Base-by-base conservation (phyloP, 306 rosid genomes). In the Casuarina glauca region DNA sequence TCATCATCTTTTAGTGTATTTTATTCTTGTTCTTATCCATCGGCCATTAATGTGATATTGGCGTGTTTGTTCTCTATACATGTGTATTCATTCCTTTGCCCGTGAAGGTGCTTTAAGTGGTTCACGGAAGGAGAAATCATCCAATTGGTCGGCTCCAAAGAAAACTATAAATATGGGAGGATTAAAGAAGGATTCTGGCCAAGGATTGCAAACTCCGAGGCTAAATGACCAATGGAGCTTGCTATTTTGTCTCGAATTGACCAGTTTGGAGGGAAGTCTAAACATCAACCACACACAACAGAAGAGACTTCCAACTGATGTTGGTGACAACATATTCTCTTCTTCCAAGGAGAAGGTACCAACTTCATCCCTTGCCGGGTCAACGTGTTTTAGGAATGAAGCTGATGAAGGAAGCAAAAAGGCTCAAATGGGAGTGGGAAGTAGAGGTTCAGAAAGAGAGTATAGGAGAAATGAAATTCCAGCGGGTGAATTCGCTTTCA, bases 21-120 rank as follows among this genome's bases (percentile, higher is more conserved):
- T 51, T 35, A 61, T 4, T 32, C 5, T 53, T 53, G 60, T 53
- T 53, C 32, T 53, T 53, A 53, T 53, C 60, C 60, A 16, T 53
- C 60, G 17, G n/a, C 60, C 9, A 17, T 53, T 17, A 46, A 79
- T 79, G 71, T 79, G 78, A 66, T 83, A 17, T 70, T 73, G 42
- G 48, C 60, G 39, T 8, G 9, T 9, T 68, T 72, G 52, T 63
- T 42, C 32, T 50, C 39, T 38, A 57, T 78, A 54, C 78, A 58
- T 78, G 68, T 73, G 54, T 17, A 42, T 52, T 66, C 42, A 69
- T 76, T 82, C 45, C 3, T 20, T 63, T 15, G 60, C 74, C 60
- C 39, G 63, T 82, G 70, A 72, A 92, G 95, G 88, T 81, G 84
- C 45, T 78, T 87, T 83, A 91, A 86, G 38, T 88, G 95, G 95